Evolutionary conservation across 2,329 filamentous ascomycete species (phyloP), one percentile per base, ranked within the genome.

Genomic region (Penicillium sp.): DNA sequence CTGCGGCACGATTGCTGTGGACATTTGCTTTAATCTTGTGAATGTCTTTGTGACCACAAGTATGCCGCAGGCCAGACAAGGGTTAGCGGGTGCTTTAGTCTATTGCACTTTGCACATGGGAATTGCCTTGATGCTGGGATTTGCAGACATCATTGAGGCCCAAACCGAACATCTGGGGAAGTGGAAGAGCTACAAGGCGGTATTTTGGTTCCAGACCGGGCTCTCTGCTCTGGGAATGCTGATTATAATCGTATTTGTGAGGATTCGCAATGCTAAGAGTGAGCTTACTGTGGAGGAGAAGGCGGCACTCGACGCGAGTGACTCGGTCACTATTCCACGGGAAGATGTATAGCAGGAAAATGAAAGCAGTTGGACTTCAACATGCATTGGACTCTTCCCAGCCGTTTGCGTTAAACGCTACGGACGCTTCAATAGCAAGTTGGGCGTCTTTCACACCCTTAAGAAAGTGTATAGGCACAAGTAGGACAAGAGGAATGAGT

Each of bases 31-130:
- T 69, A 88, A 85, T 60, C 78, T 90, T 1, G 80, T 83, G 13
- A 90, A 86, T 59, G 79, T 90, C 50, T 90, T 87, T 67, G 85
- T 89, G 64, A 89, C 85, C 0, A 89, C 85, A 0, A 80, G 78
- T 11, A 73, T 90, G 53, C 84, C 86, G 0, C 73, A 74, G 4
- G 75, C 78, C 9, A 75, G 82, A 43, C 87, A 91, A 63, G 86
- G 85, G 0, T 73, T 88, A 0, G 86, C 85, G 0, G 85, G 86
- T 1, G 85, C 82, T 0, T 66, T 90, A 39, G 82, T 86, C 59
- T 88, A 86, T 67, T 82, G 80, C 41, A 68, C 88, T 2, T 63
- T 89, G 28, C 86, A 88, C 58, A 73, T 90, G 7, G 84, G 84
- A 8, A 84, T 89, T 58, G 84, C 85, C 1, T 75, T 90, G 44